Evolutionary conservation across 2,329 filamentous ascomycete species (phyloP).

Genomic region (Pyrenochaeta sp.): DNA sequence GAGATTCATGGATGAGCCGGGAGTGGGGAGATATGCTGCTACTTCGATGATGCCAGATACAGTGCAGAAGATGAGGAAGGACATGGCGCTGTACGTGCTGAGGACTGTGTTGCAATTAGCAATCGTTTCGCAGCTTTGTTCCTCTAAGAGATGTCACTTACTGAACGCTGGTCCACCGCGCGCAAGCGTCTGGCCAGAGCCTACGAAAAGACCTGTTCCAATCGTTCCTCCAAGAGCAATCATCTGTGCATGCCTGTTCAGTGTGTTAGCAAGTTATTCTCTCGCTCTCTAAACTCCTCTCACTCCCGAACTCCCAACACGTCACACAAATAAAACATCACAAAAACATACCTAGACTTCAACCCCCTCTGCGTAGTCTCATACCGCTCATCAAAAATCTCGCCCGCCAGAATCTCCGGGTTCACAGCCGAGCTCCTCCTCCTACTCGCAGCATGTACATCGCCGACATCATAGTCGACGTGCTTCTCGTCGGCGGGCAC

Average conservation of each 20-base stretch:
- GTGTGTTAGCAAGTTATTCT: no score
- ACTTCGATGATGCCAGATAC: slow-evolving; percentile 51
- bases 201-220: slow-evolving; percentile 67
- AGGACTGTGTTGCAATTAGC: no score
- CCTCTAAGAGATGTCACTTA: no score
- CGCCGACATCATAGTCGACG: slow-evolving; percentile 18
- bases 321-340: neutral
- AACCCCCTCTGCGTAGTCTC: slow-evolving; percentile 50
- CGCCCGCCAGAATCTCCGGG: slow-evolving; percentile 34
- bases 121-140: no score
- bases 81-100: slow-evolving; percentile 42
- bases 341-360: slow-evolving; percentile 43
- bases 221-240: slow-evolving; percentile 68
- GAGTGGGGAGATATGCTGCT: slow-evolving; percentile 66
- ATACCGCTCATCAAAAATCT: slow-evolving; percentile 44
- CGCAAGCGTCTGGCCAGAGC: slow-evolving; percentile 60
- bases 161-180: slow-evolving; percentile 38
- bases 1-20: slow-evolving; percentile 60
- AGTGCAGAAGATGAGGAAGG: slow-evolving; percentile 34
- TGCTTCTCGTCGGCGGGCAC: slow-evolving; percentile 4
- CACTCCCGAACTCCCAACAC: no score
- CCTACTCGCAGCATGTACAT: slow-evolving; percentile 12
- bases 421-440: slow-evolving; percentile 32
- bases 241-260: slow-evolving; percentile 64
- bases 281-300: no score